A percentile compares a stretch with the other conserved stretches of the same genome.
Conservation (phyloP, 1,284 basidiomycete species). For the Cutaneotrichosporon sp. region DNA sequence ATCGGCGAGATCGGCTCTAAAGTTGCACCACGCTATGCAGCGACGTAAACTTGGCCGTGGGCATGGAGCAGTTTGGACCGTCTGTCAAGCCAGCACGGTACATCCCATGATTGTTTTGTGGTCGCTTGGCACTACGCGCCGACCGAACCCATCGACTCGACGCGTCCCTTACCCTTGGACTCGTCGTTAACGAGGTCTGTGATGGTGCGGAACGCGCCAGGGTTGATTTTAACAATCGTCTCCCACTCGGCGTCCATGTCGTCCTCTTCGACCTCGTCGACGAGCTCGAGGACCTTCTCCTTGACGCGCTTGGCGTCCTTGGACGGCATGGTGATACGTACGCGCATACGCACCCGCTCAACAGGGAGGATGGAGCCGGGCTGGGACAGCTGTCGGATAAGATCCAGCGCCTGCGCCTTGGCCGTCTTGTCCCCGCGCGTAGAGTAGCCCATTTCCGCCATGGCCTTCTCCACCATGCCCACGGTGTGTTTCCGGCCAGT, state of each 20-base stretch:
- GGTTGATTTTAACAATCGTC: slow-evolving; percentile 82
- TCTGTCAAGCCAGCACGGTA: too few relatives aligned
- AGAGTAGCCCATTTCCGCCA: slow-evolving; percentile 89
- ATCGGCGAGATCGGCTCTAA: too few relatives aligned
- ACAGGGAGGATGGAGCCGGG: slow-evolving; percentile 68
- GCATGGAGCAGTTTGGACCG: too few relatives aligned
- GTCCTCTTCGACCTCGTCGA: slow-evolving; percentile 80
- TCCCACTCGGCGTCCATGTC: slow-evolving; percentile 78
- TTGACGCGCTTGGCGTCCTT: slow-evolving; percentile 68
- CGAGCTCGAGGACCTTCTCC: slow-evolving; percentile 64
- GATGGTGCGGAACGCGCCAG: slow-evolving; percentile 80
- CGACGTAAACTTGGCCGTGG: too few relatives aligned
- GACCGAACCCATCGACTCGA: slow-evolving; percentile 61
- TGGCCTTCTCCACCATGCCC: slow-evolving; percentile 96
- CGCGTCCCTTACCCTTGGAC: slow-evolving; percentile 71
- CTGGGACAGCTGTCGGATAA: slow-evolving; percentile 73
- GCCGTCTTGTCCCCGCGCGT: slow-evolving; percentile 83
- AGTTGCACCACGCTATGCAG: too few relatives aligned
- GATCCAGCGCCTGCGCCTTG: slow-evolving; percentile 90
- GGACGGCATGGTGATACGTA: slow-evolving; percentile 72
- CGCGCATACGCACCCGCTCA: slow-evolving; percentile 85
- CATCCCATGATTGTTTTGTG: too few relatives aligned
- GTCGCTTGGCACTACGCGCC: background rate
- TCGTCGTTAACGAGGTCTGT: slow-evolving; percentile 84
- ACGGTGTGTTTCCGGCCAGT: slow-evolving; percentile 88